Evolutionary conservation across 1,284 basidiomycete species (phyloP).

Genomic region (Apiotrichum gamsii): DNA sequence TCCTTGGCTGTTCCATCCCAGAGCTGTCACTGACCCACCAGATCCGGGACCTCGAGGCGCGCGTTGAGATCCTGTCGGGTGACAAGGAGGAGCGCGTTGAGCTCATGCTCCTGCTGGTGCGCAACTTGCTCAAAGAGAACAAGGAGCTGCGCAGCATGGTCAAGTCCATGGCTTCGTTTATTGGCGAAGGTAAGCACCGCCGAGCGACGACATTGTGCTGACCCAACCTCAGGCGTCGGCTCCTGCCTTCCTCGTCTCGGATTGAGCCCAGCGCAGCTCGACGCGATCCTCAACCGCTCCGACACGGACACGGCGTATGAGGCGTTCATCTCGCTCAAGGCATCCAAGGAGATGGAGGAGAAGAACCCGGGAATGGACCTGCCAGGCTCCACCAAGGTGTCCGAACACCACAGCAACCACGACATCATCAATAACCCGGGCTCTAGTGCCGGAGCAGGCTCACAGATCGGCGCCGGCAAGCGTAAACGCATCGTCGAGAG

Average conservation of each 20-base stretch:
- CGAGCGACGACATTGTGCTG: neutral
- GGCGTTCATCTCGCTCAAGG: conserved; percentile 59
- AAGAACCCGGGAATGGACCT: conserved; percentile 32
- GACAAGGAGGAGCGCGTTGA: conserved; percentile 78
- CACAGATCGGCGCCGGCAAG: conserved; percentile 13
- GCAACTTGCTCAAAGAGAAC: conserved; percentile 84
- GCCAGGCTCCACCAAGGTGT: too few relatives aligned
- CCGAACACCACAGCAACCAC: conserved; percentile 2
- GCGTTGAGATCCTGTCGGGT: conserved; percentile 80
- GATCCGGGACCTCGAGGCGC: conserved; percentile 87
- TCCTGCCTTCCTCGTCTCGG: conserved; percentile 67
- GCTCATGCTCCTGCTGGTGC: conserved; percentile 72
- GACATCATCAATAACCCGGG: neutral
- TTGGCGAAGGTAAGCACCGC: conserved; percentile 70
- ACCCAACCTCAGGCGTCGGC: conserved; percentile 46
- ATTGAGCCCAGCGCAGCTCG: conserved; percentile 64
- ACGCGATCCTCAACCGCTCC: conserved; percentile 68
- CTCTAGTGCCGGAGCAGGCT: neutral
- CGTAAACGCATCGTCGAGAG: conserved; percentile 21
- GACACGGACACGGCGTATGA: conserved; percentile 89
- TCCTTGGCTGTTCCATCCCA: too few relatives aligned
- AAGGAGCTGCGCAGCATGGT: conserved; percentile 71
- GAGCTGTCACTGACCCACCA: too few relatives aligned
- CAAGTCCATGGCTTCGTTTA: conserved; percentile 66
- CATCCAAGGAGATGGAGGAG: conserved; percentile 31